phyloP scores from a whole-genome alignment of 179 eudicot species.

The Gypsophila paniculata region DNA sequence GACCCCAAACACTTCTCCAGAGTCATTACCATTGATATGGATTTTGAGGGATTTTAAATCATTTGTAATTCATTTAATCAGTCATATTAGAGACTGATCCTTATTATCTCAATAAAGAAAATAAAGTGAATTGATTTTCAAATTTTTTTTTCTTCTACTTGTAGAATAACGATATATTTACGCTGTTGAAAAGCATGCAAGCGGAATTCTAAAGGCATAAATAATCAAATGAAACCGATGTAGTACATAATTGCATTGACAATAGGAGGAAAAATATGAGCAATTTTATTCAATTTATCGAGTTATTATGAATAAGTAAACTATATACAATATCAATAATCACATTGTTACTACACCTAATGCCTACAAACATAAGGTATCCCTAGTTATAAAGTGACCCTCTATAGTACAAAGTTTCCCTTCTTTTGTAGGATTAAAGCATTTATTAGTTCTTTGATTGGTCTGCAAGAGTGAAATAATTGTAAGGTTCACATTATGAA shows the following conservation, averaged over 20 bases:
- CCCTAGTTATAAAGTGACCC: neutral
- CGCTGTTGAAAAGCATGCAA: no score
- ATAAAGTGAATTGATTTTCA: neutral
- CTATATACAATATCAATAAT: slow-evolving; percentile 16
- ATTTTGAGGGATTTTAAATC: slow-evolving; percentile 1
- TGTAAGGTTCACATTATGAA: neutral
- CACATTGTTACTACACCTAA: neutral
- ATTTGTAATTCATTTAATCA: neutral
- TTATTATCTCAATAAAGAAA: slow-evolving; percentile 1
- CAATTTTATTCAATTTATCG: slow-evolving; percentile 19
- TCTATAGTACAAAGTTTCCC: slow-evolving; percentile 15
- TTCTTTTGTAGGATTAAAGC: slow-evolving; percentile 3
- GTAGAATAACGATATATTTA: no score
- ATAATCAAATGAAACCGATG: neutral
- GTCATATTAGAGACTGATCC: neutral
- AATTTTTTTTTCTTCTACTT: no score
- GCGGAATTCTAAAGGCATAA: no score
- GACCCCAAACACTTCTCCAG: no score
- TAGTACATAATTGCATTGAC: neutral
- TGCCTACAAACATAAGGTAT: neutral
- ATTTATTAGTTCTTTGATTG: neutral
- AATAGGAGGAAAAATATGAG: neutral
- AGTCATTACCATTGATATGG: neutral
- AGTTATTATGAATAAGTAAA: slow-evolving; percentile 15
- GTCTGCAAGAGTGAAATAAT: neutral